phyloP scores from a whole-genome alignment of 129 eudicot species.

The Arctium minus region DNA sequence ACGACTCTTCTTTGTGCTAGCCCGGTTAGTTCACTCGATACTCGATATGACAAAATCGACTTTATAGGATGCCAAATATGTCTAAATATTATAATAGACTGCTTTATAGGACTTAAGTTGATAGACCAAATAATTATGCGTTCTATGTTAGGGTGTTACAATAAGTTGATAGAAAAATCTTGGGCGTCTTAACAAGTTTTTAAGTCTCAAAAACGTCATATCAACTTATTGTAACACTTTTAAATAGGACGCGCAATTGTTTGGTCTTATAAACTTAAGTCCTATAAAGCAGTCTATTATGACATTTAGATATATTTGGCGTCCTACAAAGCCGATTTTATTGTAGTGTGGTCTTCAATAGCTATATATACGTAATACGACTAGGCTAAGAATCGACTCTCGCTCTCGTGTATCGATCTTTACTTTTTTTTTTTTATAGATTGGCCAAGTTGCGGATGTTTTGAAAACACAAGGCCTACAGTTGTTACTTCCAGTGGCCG shows the following conservation, averaged over 20 bases:
- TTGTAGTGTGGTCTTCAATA: not conserved
- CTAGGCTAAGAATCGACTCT: not conserved
- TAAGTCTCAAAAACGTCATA: not conserved
- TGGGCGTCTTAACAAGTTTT: not conserved
- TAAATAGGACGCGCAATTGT: not conserved
- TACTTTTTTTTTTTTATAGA: constrained; percentile 35
- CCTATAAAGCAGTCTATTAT: not conserved
- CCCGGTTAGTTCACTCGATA: constrained; percentile 61
- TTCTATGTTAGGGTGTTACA: not conserved
- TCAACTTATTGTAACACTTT: not conserved
- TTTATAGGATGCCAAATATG: not conserved
- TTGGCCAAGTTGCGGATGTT: constrained; percentile 97
- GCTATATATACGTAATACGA: not conserved
- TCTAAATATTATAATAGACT: not conserved
- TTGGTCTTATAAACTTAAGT: not conserved
- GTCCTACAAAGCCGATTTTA: not conserved
- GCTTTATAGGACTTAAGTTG: not conserved
- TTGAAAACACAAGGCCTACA: constrained; percentile 88
- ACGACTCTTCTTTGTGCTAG: constrained; percentile 99
- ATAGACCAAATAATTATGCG: not conserved
- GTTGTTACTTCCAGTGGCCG: constrained; percentile 74
- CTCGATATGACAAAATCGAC: not conserved
- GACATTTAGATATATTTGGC: not conserved
- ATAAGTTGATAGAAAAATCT: not conserved
- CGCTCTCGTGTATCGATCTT: not conserved